Conservation (phyloP, 1,284 basidiomycete genomes). For the Gymnopus androsaceus region DNA sequence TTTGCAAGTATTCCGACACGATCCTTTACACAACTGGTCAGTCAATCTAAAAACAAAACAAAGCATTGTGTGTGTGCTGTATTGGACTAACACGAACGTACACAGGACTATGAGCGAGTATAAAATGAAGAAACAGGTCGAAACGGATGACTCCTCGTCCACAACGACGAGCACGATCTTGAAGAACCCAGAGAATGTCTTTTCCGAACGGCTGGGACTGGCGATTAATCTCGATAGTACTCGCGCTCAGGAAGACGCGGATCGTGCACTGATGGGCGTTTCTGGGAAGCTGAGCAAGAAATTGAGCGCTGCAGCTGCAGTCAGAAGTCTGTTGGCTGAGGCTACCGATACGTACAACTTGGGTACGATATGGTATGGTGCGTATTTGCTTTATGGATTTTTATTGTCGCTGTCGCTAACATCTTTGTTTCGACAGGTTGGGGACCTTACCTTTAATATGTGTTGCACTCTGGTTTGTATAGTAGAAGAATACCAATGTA, state of each 20-base stretch:
- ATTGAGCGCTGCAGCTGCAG: slow-evolving; percentile 89
- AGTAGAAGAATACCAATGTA: neutral
- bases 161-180: slow-evolving; percentile 21
- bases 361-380: slow-evolving; percentile 78
- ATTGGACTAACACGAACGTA: neutral
- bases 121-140: slow-evolving; percentile 37
- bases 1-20: slow-evolving; percentile 95
- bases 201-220: slow-evolving; percentile 38
- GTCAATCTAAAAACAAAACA: too few relatives aligned
- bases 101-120: slow-evolving; percentile 73
- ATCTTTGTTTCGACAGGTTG: neutral
- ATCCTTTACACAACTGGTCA: slow-evolving; percentile 91
- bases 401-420: neutral
- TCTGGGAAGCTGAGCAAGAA: slow-evolving; percentile 80
- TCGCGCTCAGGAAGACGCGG: slow-evolving; percentile 83
- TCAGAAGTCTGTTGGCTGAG: slow-evolving; percentile 91
- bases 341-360: slow-evolving; percentile 82
- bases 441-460: slow-evolving; percentile 3
- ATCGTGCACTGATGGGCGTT: slow-evolving; percentile 82
- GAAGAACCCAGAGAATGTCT: slow-evolving; percentile 23
- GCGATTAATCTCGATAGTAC: slow-evolving; percentile 65
- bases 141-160: neutral
- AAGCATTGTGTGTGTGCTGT: too few relatives aligned
- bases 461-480: too few relatives aligned
- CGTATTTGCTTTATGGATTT: slow-evolving; percentile 22